Percentiles rank a stretch among this genome's conserved stretches.
phyloP scores from a whole-genome alignment of 257 asterid genomes.

The Lantana camara region DNA sequence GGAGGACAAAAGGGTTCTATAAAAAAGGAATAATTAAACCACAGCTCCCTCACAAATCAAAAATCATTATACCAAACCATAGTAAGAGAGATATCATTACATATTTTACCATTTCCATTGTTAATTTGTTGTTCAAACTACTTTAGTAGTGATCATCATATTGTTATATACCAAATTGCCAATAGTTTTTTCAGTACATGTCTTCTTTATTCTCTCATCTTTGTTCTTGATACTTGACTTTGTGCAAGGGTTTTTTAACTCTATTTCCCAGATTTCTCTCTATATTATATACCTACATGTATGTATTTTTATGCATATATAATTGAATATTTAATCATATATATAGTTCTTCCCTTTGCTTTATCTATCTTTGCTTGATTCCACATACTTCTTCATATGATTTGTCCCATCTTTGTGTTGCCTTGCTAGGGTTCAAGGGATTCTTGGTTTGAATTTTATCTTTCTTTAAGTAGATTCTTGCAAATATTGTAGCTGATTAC shows the following conservation, averaged over 20 bases:
- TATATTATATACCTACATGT: conserved; percentile 9
- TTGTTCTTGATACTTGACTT: conserved; percentile 32
- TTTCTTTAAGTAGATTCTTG: background rate
- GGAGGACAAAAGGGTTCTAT: conserved; percentile 19
- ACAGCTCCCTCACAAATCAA: conserved; percentile 23
- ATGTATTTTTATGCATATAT: background rate
- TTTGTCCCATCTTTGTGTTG: background rate
- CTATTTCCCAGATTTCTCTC: conserved; percentile 4
- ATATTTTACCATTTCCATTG: conserved; percentile 20
- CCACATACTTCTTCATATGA: conserved; percentile 24
- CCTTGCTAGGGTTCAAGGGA: conserved; percentile 26
- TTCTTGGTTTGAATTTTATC: conserved; percentile 8
- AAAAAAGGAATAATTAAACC: conserved; percentile 28
- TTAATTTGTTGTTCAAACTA: too few relatives aligned
- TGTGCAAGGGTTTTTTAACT: conserved; percentile 1
- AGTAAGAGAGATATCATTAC: conserved; percentile 24
- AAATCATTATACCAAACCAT: conserved; percentile 21
- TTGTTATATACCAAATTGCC: too few relatives aligned
- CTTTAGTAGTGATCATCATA: conserved; percentile 10
- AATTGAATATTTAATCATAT: background rate
- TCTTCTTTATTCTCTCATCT: conserved; percentile 31
- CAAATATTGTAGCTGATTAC: background rate
- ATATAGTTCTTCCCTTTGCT: background rate
- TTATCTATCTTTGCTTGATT: conserved; percentile 31
- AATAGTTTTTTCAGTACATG: conserved; percentile 19